phyloP scores from a whole-genome alignment of 768 basidiomycete genomes.

The Xerocomellus chrysenteron region DNA sequence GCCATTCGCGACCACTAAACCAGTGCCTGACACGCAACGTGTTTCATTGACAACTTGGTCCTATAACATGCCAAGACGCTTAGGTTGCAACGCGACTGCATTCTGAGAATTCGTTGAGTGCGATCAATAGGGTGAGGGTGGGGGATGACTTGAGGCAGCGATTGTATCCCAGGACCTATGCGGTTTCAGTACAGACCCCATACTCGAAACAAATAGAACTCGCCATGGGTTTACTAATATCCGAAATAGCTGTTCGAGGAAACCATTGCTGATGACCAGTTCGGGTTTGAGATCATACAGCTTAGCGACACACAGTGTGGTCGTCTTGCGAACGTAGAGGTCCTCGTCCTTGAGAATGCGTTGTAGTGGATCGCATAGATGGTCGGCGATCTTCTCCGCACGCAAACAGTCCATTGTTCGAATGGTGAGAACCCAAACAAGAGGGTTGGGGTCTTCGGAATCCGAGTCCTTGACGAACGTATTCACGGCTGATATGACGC shows the following conservation, averaged over 20 bases:
- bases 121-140: constrained; percentile 49
- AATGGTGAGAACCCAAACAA: constrained; percentile 93
- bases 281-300: constrained; percentile 97
- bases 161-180: constrained; percentile 84
- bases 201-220: constrained; percentile 17
- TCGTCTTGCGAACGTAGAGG: constrained; percentile 98
- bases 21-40: too few relatives aligned
- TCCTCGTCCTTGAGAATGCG: constrained; percentile 93
- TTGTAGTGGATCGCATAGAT: constrained; percentile 92
- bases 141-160: constrained; percentile 51
- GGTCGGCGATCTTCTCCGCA: constrained; percentile 99
- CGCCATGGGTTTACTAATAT: constrained; percentile 98
- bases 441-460: constrained; percentile 93
- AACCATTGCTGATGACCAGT: constrained; percentile 92
- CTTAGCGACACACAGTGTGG: constrained; percentile 95
- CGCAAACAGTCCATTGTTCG: constrained; percentile 97
- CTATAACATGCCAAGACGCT: too few relatives aligned
- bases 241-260: constrained; percentile 86
- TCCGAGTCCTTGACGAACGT: constrained; percentile 99
- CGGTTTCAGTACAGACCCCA: neutral
- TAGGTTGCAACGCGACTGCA: too few relatives aligned
- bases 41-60: too few relatives aligned
- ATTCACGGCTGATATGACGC: constrained; percentile 97
- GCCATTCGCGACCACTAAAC: too few relatives aligned
- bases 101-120: too few relatives aligned